phyloP scores from a whole-genome alignment of 495 filamentous ascomycete genomes.

The Penicillium manginii region DNA sequence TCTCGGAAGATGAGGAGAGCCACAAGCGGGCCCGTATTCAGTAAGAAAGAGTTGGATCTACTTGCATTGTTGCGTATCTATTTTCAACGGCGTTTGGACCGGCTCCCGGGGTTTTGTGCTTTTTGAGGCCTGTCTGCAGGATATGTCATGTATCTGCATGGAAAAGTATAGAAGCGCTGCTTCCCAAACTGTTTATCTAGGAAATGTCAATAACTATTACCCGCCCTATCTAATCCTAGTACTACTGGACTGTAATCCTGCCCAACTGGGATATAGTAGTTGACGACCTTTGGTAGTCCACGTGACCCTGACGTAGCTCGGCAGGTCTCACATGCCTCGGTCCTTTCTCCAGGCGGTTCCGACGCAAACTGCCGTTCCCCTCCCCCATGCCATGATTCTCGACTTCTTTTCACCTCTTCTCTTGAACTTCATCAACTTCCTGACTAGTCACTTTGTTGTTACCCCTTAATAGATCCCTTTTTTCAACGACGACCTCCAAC shows the following conservation, averaged over 20 bases:
- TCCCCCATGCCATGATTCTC: constrained; percentile 17
- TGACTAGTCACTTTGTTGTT: no score
- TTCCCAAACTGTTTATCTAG: constrained; percentile 10
- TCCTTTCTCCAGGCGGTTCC: constrained; percentile 34
- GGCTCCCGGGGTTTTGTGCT: constrained; percentile 31
- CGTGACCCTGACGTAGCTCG: constrained; percentile 48
- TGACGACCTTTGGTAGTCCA: constrained; percentile 13
- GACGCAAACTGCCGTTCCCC: constrained; percentile 37
- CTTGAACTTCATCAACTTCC: constrained; percentile 7
- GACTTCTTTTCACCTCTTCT: constrained; percentile 15
- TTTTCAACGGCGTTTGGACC: constrained; percentile 36
- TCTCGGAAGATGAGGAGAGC: constrained; percentile 44
- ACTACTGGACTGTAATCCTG: not conserved
- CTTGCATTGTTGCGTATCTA: constrained; percentile 33
- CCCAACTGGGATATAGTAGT: not conserved
- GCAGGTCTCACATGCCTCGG: constrained; percentile 51
- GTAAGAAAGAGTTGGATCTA: constrained; percentile 27
- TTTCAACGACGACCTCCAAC: constrained; percentile 31
- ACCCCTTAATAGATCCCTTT: constrained; percentile 17
- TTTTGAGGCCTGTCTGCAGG: constrained; percentile 25
- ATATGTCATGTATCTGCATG: constrained; percentile 25
- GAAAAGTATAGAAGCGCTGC: constrained; percentile 30
- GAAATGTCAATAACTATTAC: constrained; percentile 8
- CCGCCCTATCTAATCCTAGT: not conserved
- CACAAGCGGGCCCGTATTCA: constrained; percentile 43